Evolutionary conservation across 1,139 yeast genomes (phyloP).

Genomic region (Magnusiomyces clavatus): DNA sequence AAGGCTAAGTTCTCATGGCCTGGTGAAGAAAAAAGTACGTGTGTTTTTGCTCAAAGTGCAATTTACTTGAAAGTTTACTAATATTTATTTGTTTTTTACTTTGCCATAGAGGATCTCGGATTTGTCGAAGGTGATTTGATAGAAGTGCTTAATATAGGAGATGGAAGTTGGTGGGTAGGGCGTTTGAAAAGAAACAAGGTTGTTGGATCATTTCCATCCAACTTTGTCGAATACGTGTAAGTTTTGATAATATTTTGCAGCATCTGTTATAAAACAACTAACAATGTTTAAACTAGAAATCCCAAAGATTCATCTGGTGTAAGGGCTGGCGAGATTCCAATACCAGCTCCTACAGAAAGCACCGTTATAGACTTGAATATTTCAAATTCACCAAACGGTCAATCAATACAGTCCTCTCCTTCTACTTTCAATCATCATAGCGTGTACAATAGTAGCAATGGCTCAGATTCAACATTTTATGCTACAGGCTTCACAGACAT

Average conservation of each 20-base stretch:
- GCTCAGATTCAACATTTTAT: no score
- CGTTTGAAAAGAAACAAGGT: conserved; percentile 69
- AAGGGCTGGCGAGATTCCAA: conserved; percentile 1
- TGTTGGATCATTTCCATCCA: conserved; percentile 80
- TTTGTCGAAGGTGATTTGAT: conserved; percentile 89
- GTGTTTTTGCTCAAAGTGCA: conserved; percentile 6
- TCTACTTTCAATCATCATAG: no score
- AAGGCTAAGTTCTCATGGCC: conserved; percentile 84
- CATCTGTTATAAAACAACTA: background rate
- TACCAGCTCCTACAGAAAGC: background rate
- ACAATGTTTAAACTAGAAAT: background rate
- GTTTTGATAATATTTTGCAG: conserved; percentile 1
- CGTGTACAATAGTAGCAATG: no score
- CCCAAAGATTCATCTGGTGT: conserved; percentile 2
- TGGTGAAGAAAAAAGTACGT: conserved; percentile 57
- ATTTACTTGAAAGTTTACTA: background rate
- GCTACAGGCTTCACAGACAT: no score
- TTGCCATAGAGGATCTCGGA: conserved; percentile 61
- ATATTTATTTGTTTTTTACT: background rate
- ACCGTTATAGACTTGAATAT: no score
- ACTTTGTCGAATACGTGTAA: conserved; percentile 56
- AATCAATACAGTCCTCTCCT: no score
- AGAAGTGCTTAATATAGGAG: conserved; percentile 71
- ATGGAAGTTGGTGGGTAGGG: conserved; percentile 93
- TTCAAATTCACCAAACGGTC: no score